A percentile compares a stretch with the other conserved stretches of the same genome.
Conservation (phyloP, 2,329 filamentous ascomycete genomes). For the Magnaporthiopsis incrustans region DNA sequence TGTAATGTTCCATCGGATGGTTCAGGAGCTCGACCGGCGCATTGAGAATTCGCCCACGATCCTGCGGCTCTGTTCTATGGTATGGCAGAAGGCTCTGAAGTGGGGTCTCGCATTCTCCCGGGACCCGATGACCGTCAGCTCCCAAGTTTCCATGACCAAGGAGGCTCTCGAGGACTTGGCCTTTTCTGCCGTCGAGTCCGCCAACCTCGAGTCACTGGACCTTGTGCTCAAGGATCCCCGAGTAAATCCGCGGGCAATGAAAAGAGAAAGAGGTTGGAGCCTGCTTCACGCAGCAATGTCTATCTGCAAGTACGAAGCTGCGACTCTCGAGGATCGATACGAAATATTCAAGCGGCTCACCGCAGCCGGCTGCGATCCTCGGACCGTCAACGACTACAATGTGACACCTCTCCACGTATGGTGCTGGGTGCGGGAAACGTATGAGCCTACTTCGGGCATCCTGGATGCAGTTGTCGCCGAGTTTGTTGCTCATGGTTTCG, state of each 20-base stretch:
- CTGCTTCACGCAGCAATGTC: background rate
- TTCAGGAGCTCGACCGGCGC: background rate
- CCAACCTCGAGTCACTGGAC: background rate
- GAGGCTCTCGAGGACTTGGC: background rate
- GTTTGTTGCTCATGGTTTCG: background rate
- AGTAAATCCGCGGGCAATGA: background rate
- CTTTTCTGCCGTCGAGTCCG: background rate
- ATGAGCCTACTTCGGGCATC: background rate
- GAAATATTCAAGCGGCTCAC: background rate
- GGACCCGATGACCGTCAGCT: background rate
- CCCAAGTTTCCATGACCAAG: background rate
- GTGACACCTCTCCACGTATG: background rate
- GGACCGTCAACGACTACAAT: background rate
- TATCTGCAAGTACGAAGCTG: background rate
- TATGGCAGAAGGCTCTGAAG: background rate
- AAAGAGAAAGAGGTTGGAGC: background rate
- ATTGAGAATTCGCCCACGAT: background rate
- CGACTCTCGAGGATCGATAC: background rate
- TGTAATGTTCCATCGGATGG: background rate
- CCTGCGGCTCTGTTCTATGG: background rate
- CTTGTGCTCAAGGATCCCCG: background rate
- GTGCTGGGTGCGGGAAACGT: background rate
- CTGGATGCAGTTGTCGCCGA: background rate
- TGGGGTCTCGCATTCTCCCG: background rate
- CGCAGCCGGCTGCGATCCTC: background rate